phyloP scores from a whole-genome alignment of 331 rosid genomes.

The Pyrus hybrid region DNA sequence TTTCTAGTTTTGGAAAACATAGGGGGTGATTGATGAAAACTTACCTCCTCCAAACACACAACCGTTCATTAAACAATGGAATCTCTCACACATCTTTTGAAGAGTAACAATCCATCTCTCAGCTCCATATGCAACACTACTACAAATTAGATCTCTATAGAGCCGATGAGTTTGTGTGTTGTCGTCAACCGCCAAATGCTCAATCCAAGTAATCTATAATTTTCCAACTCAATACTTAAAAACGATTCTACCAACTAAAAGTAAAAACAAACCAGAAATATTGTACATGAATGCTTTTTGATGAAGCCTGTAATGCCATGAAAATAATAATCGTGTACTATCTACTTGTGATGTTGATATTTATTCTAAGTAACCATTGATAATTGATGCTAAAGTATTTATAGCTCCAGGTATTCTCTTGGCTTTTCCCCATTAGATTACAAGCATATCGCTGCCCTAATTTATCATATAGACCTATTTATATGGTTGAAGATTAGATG shows the following conservation, averaged over 20 bases:
- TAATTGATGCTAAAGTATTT: neutral
- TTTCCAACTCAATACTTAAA: neutral
- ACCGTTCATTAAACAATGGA: constrained; percentile 10
- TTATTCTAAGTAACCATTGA: too few species aligned
- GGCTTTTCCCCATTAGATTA: neutral
- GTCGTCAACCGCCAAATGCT: constrained; percentile 72
- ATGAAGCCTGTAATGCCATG: neutral
- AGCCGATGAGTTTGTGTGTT: constrained; percentile 30
- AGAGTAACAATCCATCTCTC: constrained; percentile 56
- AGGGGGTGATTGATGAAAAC: too few species aligned
- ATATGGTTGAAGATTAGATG: neutral
- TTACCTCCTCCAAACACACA: constrained; percentile 31
- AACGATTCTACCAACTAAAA: neutral
- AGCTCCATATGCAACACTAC: constrained; percentile 46
- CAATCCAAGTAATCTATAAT: constrained; percentile 62
- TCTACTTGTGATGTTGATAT: too few species aligned
- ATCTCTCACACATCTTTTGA: constrained; percentile 63
- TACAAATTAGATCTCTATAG: constrained; percentile 37
- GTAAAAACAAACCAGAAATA: neutral
- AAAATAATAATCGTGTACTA: neutral
- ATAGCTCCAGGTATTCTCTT: neutral
- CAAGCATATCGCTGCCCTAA: neutral
- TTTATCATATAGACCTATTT: neutral
- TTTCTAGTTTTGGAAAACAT: too few species aligned
- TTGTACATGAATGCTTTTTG: neutral